These are phyloP conservation scores for Fusarium buxicola DNA, from an alignment of 2,329 filamentous ascomycete genomes.

Conservation along the genomic window DNA sequence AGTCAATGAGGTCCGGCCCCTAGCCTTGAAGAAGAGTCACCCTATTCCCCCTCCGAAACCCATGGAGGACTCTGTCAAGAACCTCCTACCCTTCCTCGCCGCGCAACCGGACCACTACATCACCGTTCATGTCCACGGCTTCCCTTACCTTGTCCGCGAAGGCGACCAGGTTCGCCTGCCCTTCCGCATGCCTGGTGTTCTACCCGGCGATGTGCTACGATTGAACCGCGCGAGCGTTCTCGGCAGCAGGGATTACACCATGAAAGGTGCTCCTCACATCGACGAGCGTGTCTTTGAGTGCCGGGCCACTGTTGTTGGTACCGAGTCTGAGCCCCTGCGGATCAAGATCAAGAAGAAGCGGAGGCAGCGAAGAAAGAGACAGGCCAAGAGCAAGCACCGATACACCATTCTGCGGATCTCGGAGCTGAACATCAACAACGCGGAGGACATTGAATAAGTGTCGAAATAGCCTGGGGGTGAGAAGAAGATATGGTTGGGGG, in stretches of 20 bases:
- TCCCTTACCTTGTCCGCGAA: constrained; percentile 81
- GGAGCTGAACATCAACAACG: constrained; percentile 75
- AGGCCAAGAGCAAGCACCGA: constrained; percentile 87
- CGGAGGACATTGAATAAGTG: constrained; percentile 54
- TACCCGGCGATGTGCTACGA: constrained; percentile 85
- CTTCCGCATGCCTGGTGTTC: constrained; percentile 80
- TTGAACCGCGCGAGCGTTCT: constrained; percentile 86
- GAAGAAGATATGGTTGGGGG: constrained; percentile 11
- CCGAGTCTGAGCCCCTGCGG: constrained; percentile 83
- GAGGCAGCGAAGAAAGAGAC: constrained; percentile 78
- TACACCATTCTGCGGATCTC: constrained; percentile 89
- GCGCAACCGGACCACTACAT: constrained; percentile 83
- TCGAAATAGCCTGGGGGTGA: constrained; percentile 18
- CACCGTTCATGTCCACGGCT: constrained; percentile 81
- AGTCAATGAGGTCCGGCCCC: constrained; percentile 47
- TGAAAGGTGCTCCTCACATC: constrained; percentile 84
- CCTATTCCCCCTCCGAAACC: constrained; percentile 50
- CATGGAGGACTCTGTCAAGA: constrained; percentile 67
- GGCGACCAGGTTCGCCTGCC: constrained; percentile 83
- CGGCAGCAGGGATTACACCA: constrained; percentile 89
- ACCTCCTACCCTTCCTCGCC: constrained; percentile 76
- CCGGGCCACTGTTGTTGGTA: constrained; percentile 84
- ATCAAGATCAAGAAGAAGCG: constrained; percentile 85
- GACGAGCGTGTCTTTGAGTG: constrained; percentile 88
- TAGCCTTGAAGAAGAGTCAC: constrained; percentile 57